Conservation (phyloP, 2,329 filamentous ascomycete species). For the Botrytis pseudocinerea region DNA sequence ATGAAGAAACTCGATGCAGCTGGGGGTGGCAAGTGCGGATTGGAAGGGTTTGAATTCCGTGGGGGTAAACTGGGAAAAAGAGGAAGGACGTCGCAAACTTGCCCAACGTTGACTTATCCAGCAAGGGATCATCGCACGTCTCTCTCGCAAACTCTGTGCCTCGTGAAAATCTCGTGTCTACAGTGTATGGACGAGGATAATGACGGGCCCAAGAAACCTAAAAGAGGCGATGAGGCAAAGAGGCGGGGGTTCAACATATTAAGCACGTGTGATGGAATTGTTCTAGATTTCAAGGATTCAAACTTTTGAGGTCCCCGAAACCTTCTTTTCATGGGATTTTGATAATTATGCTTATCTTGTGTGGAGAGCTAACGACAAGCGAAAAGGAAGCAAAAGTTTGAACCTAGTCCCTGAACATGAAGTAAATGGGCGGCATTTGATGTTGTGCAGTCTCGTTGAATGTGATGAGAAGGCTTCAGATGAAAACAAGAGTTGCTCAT, state of each 20-base stretch:
- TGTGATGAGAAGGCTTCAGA: conserved; percentile 5
- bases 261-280: conserved; percentile 1
- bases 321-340: not conserved
- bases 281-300: conserved; percentile 4
- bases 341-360: conserved; percentile 2
- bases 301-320: not conserved
- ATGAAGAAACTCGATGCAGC: not conserved
- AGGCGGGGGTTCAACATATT: not conserved
- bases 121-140: not conserved
- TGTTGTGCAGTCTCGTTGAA: conserved; percentile 11
- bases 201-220: not conserved
- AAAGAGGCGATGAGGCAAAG: not conserved
- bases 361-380: not conserved
- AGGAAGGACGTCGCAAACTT: conserved; percentile 1
- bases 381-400: not conserved
- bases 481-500: not conserved
- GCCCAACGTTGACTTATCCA: not conserved
- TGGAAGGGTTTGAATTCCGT: not conserved
- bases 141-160: not conserved
- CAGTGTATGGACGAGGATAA: not conserved
- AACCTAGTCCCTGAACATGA: not conserved
- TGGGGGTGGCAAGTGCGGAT: not conserved
- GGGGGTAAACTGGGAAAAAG: not conserved
- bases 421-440: not conserved
- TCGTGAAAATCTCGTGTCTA: conserved; percentile 10